A percentile compares a stretch with the other conserved stretches of the same genome.
Conservation (phyloP, 441 rosid genomes). For the Adansonia grandidieri region DNA sequence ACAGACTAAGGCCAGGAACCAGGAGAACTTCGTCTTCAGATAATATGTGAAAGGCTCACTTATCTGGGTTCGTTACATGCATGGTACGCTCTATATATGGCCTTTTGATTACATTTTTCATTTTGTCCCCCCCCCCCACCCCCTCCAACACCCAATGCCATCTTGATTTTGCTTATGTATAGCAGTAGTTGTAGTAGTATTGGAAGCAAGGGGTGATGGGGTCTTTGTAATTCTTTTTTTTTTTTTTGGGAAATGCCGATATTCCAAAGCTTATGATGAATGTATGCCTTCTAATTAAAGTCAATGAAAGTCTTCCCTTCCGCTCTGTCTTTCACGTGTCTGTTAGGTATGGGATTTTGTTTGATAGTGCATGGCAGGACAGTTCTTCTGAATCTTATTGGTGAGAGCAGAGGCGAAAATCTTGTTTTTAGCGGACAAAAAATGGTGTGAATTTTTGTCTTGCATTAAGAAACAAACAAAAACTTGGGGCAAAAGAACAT, state of each 20-base stretch:
- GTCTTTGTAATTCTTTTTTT: constrained; percentile 40
- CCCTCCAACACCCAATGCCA: constrained; percentile 21
- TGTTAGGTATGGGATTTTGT: not conserved
- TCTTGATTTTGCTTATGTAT: constrained; percentile 43
- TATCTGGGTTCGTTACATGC: not conserved
- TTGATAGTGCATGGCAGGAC: not conserved
- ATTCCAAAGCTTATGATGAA: constrained; percentile 6
- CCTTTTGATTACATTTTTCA: constrained; percentile 18
- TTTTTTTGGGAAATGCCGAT: constrained; percentile 24
- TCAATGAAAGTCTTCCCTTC: constrained; percentile 30
- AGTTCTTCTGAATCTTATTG: not conserved
- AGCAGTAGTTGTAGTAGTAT: constrained; percentile 35
- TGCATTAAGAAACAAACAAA: constrained; percentile 5
- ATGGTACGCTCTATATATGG: constrained; percentile 13
- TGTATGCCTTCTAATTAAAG: constrained; percentile 11
- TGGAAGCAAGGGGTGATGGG: constrained; percentile 30
- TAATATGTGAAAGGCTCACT: constrained; percentile 31
- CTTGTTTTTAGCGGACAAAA: not conserved
- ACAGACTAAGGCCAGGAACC: constrained; percentile 45
- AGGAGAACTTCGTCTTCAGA: constrained; percentile 42
- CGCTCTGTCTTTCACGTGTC: not conserved
- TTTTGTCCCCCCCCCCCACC: not conserved
- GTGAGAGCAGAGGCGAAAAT: not conserved
- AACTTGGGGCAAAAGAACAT: not conserved
- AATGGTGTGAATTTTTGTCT: constrained; percentile 9